Percentiles rank a stretch among this genome's conserved stretches.
phyloP scores from a whole-genome alignment of 805 yeast genomes.

The Blastobotrys americana region DNA sequence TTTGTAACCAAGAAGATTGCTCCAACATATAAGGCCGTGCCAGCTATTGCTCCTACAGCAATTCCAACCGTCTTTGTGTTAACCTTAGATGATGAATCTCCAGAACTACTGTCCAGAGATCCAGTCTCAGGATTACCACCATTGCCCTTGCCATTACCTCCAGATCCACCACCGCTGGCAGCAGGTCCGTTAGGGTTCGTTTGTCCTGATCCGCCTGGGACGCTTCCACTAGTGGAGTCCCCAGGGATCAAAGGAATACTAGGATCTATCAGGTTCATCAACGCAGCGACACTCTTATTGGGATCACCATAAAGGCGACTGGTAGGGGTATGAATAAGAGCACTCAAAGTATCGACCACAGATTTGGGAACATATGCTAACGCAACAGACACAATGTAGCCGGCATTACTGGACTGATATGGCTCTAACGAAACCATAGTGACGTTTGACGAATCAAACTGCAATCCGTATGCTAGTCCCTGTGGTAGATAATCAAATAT shows the following conservation, averaged over 20 bases:
- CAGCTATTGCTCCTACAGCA: conserved; percentile 75
- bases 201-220: conserved; percentile 10
- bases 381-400: conserved; percentile 80
- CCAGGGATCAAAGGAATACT: conserved; percentile 43
- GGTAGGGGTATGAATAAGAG: conserved; percentile 40
- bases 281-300: conserved; percentile 44
- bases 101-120: not conserved
- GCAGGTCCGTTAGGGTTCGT: conserved; percentile 13
- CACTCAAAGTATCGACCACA: conserved; percentile 43
- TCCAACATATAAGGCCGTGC: conserved; percentile 59
- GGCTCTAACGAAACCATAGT: conserved; percentile 70
- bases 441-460: conserved; percentile 35
- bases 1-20: conserved; percentile 50
- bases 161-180: conserved; percentile 3
- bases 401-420: conserved; percentile 46
- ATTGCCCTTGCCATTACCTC: conserved; percentile 2
- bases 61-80: conserved; percentile 60
- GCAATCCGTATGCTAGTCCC: conserved; percentile 59
- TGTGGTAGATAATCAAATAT: conserved; percentile 78
- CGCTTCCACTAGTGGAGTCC: conserved; percentile 28
- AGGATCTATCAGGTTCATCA: conserved; percentile 67
- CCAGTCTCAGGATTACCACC: conserved; percentile 10
- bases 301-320: conserved; percentile 59
- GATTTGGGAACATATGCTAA: conserved; percentile 69
- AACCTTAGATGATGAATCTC: conserved; percentile 30